Base-by-base conservation (phyloP, 768 basidiomycete genomes). In the Macrolepiota fuliginosa region DNA sequence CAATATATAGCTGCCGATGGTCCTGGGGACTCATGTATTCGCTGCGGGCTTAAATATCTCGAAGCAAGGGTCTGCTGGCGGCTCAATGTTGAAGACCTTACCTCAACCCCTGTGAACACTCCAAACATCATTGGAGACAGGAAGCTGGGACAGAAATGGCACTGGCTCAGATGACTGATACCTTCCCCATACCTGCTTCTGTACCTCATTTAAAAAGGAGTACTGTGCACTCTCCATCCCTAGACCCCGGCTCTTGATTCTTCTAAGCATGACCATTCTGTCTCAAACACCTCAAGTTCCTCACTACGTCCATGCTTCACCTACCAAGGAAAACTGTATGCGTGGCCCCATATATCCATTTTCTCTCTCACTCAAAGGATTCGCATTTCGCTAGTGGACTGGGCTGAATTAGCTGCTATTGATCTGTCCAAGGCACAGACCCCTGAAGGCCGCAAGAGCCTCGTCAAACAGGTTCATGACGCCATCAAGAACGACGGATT, bases 321-420 rank as follows among this genome's bases (percentile, higher is more conserved):
- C 60, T 27, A 61, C 60, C 22, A 49, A 61, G 36, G 60, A 61
- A 49, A 24, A 61, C 19, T 54, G 60, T 61, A 49, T 37, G 60
- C 47, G 24, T n/a, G n/a, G 13, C 45, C 3, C 13, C 19, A 15
- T 45, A 45, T 17, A 19, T 32, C 3, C 7, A 4, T 15, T 50
- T 25, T 22, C 27, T 58, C 22, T 46, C 17, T 7, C 29, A 40
- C 29, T 37, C 19, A 37, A 50, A 17, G 36, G 39, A 5, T 5
- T 19, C 17, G 42, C 42, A n/a, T 61, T 37, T 24, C 25, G 58
- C 37, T 35, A 70, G 67, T 73, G 58, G 72, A 71, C 39, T 71
- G 64, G 50, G 84, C 80, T 3, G 79, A 83, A 25, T 75, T 86
- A 9, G 71, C 80, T 1, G 72, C 80, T 45, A 76, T 85, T 53